phyloP scores from a whole-genome alignment of 352 stramenopile genomes.

The Aphanomyces cochlioides region DNA sequence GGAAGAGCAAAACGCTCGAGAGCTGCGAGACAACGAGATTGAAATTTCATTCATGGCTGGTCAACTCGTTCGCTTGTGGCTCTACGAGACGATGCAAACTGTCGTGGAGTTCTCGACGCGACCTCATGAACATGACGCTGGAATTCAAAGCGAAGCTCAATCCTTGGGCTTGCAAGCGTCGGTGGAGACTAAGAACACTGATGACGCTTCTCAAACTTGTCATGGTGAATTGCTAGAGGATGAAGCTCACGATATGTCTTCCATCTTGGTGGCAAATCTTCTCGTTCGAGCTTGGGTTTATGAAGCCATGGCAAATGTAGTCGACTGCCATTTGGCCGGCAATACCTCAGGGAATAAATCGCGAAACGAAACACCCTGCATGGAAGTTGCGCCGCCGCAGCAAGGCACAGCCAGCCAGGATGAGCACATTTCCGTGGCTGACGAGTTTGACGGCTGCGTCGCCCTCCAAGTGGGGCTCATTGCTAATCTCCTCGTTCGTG shows the following conservation, averaged over 20 bases:
- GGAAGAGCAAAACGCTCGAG: not conserved
- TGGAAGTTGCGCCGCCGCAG: not conserved
- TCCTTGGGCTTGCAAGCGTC: too few species aligned
- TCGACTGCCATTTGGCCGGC: not conserved
- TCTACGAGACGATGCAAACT: constrained; percentile 8
- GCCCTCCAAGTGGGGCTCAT: not conserved
- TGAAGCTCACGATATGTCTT: not conserved
- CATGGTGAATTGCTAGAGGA: not conserved
- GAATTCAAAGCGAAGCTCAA: too few species aligned
- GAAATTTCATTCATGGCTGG: constrained; percentile 14
- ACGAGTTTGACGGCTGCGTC: not conserved
- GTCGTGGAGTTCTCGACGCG: constrained; percentile 3
- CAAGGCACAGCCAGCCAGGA: not conserved
- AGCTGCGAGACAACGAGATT: not conserved
- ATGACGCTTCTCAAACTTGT: too few species aligned
- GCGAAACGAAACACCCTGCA: not conserved
- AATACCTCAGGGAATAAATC: too few species aligned
- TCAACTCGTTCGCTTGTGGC: constrained; percentile 22
- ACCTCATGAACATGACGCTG: not conserved
- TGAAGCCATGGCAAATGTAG: not conserved
- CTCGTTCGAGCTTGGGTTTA: not conserved
- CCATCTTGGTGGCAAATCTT: not conserved
- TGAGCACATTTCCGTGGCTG: not conserved
- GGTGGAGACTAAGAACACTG: too few species aligned
- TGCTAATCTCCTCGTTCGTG: constrained; percentile 2